Base-by-base conservation (phyloP, 768 basidiomycete species). In the Omphalotus guepiniiformis region DNA sequence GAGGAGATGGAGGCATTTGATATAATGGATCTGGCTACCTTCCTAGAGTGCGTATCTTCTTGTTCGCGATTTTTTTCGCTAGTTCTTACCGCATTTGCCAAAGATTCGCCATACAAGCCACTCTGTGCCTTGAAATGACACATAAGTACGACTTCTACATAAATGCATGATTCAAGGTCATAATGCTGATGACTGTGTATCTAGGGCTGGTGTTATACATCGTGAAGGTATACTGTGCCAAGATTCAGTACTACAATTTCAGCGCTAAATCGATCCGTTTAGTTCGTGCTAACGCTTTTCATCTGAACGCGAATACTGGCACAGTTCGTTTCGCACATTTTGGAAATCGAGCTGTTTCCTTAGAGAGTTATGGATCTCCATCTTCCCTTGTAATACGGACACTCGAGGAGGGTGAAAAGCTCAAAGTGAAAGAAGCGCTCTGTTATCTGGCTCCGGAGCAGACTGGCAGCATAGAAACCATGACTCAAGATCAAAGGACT, bases 401-500 rank as follows among this genome's bases (percentile, higher is more conserved):
- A 2, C 74, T 76, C 47, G 82, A 79, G 50, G 83, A 85, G 57
- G 60, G 65, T 3, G 79, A 84, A 60, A 82, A 83, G 58, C 65
- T 78, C 50, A 85, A 82, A 62, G 80, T 85, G 40, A 87, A 85
- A 63, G 85, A 87, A 63, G 84, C 83, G 2, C 64, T 87, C 4
- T 85, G 81, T 59, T 88, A 85, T 56, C 73, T 87, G 27, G 82
- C 84, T 5, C 86, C 86, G 13, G 85, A 87, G 58, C 85, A 88
- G 62, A 86, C 84, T 1, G 84, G 84, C 7, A 80, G 83, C 55
- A 80, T 80, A 51, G 83, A 85, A 59, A 83, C 81, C 4, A 79
- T 80, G 62, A 72, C 76, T 2, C 83, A 85, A 55, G 85, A 88
- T 57, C 82, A 85, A 53, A 63, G 84, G 49, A 85, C 86, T 11